Evolutionary conservation across 768 basidiomycete genomes (phyloP).

Genomic region (Hortiboletus flavorubellus): DNA sequence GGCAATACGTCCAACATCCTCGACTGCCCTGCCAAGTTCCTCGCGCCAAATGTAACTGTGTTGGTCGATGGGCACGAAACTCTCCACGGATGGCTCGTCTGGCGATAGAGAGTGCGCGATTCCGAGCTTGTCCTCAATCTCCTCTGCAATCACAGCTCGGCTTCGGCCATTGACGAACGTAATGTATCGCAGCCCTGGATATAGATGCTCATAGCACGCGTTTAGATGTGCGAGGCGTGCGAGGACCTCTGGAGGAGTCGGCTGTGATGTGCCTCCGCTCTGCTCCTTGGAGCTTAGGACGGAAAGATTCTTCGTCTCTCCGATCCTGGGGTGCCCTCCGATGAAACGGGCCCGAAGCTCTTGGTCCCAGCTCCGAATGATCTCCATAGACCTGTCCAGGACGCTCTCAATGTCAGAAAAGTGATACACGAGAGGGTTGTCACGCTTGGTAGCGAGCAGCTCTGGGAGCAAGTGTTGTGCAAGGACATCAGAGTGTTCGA

Average conservation of each 20-base stretch:
- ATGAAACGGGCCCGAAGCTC: conserved; percentile 61
- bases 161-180: conserved; percentile 89
- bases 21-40: conserved; percentile 71
- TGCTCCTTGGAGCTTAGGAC: conserved; percentile 80
- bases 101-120: conserved; percentile 49
- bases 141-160: conserved; percentile 64
- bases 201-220: conserved; percentile 66
- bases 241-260: conserved; percentile 73
- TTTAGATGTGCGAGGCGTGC: conserved; percentile 73
- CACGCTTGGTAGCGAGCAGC: conserved; percentile 34
- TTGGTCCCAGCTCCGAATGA: conserved; percentile 52
- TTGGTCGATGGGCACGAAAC: conserved; percentile 36
- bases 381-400: conserved; percentile 49
- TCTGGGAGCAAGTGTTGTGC: conserved; percentile 50
- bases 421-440: conserved; percentile 16
- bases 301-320: conserved; percentile 74
- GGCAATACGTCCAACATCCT: conserved; percentile 74
- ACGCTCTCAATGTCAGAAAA: conserved; percentile 48
- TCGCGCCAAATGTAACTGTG: conserved; percentile 51
- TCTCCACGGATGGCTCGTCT: conserved; percentile 32
- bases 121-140: conserved; percentile 71
- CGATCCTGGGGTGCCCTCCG: conserved; percentile 85
- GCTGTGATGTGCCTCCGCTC: conserved; percentile 41
- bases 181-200: conserved; percentile 79
- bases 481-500: conserved; percentile 68